Evolutionary conservation across 176 grass and related monocot genomes (phyloP).

Genomic region (Tillandsia leiboldiana): DNA sequence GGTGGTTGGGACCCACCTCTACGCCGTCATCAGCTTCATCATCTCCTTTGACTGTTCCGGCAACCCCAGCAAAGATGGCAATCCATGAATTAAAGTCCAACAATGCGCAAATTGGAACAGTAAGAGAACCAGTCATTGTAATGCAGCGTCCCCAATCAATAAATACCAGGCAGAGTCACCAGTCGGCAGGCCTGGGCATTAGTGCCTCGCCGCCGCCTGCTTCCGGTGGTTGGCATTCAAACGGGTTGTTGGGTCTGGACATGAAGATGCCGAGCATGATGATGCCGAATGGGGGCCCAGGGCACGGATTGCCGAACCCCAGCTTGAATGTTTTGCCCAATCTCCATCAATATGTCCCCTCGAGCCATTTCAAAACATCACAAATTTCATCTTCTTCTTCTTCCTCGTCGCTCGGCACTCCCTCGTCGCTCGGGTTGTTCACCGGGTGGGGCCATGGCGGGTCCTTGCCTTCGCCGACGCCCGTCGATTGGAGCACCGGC

Average conservation of each 20-base stretch:
- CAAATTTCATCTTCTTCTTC: constrained; percentile 21
- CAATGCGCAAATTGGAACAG: constrained; percentile 32
- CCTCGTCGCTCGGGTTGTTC: constrained; percentile 57
- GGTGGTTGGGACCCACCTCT: constrained; percentile 35
- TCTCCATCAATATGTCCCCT: constrained; percentile 37
- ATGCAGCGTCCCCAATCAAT: constrained; percentile 77
- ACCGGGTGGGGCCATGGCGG: constrained; percentile 48
- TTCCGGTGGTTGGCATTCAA: constrained; percentile 63
- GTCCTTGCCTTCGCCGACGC: constrained; percentile 24
- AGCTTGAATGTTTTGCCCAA: constrained; percentile 42
- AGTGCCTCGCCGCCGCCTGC: constrained; percentile 26
- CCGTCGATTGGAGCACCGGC: constrained; percentile 59
- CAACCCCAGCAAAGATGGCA: constrained; percentile 51
- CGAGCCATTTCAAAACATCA: constrained; percentile 44
- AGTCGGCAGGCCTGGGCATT: constrained; percentile 57
- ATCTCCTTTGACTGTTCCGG: constrained; percentile 45
- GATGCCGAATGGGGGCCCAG: constrained; percentile 55
- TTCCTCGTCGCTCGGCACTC: constrained; percentile 40
- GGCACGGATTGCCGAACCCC: constrained; percentile 43
- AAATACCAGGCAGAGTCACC: constrained; percentile 56
- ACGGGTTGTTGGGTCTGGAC: constrained; percentile 46
- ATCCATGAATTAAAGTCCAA: constrained; percentile 38
- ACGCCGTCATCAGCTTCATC: constrained; percentile 44
- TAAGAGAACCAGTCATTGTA: constrained; percentile 66
- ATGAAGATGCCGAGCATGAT: constrained; percentile 4